A percentile compares a stretch with the other conserved stretches of the same genome.
These are phyloP conservation scores for Pichia terricola DNA, from an alignment of 1,139 yeast genomes.

Conservation along the genomic window DNA sequence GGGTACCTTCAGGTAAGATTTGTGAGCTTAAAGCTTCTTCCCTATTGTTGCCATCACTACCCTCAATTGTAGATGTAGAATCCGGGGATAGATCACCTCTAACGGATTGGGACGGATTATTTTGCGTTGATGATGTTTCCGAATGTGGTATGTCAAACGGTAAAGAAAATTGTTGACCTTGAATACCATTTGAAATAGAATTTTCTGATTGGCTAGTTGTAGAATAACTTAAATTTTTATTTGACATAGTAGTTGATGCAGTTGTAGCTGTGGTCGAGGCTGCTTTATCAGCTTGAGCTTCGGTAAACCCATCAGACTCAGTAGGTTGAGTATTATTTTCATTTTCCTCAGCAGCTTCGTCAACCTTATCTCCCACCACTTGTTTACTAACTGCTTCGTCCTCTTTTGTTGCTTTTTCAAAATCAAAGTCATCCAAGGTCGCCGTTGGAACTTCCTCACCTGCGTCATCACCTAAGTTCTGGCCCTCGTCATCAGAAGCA, in stretches of 20 bases:
- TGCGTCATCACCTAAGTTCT: constrained; percentile 6
- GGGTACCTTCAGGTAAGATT: constrained; percentile 20
- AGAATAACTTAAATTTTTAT: constrained; percentile 3
- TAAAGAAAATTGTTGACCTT: constrained; percentile 24
- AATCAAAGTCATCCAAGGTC: constrained; percentile 25
- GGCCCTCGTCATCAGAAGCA: constrained; percentile 11
- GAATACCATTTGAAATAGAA: not conserved
- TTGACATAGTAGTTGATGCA: constrained; percentile 1
- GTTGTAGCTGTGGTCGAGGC: not conserved
- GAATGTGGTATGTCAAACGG: constrained; percentile 61
- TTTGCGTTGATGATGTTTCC: constrained; percentile 81
- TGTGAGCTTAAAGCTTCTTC: constrained; percentile 22
- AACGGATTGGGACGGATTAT: constrained; percentile 84
- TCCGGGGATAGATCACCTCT: constrained; percentile 63
- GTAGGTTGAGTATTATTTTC: not conserved
- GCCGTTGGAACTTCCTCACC: constrained; percentile 24
- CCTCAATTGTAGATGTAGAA: constrained; percentile 22
- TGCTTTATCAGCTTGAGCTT: not conserved
- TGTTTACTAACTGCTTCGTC: constrained; percentile 3
- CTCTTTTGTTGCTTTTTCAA: constrained; percentile 11
- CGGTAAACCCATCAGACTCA: not conserved
- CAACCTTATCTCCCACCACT: not conserved
- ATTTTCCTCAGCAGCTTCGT: not conserved
- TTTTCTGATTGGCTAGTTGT: not conserved
- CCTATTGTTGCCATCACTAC: not conserved